Evolutionary conservation across 148 eudicot genomes (phyloP), one percentile per base, ranked within the genome.

Genomic region (Rhododendron kiyosumense): DNA sequence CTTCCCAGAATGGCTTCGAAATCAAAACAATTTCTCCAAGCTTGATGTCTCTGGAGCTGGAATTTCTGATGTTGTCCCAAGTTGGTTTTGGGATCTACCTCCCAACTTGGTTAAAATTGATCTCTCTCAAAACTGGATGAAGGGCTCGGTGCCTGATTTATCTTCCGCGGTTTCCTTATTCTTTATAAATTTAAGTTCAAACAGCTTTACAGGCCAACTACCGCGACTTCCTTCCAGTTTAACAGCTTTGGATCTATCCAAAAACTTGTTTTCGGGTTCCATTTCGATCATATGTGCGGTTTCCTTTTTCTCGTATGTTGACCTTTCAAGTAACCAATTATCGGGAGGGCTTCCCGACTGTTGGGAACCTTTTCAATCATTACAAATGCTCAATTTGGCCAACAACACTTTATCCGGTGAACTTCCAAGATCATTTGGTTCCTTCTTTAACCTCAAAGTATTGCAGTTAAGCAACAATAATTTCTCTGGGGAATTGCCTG

Each of bases 1-100:
- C 18, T 85, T 88, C 36, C 87, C 89, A 2, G 30, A 11, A 13
- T 88, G 89, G 89, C 30, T 85, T 75, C 82, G 11, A 32, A 75
- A 69, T 15, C 85, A 85, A 82, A 59, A 32, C 11, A 41, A n/a
- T 0, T 78, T 38, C 2, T 10, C 38, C 11, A 9, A 11, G 15
- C 75, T 85, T 59, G 86, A 85, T 59, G 17, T 78, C 9, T 85
- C 83, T 17, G 12, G 7, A 1, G 30, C 69, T 59, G 86, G 17
- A 78, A 85, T 78, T 78, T 76, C 75, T 1, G 83, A 78, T 78
- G 9, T 1, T 43, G 18, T 61, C 26, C 86, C 83, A 0, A 41
- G 28, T 49, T 85, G 86, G 86, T 77, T 85, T n/a, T 85, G 82
- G 81, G 65, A 85, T 17, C 24, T 17, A 75, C 11, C 69, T 3